Conservation (phyloP, 306 rosid species). For the Dryas drummondii region DNA sequence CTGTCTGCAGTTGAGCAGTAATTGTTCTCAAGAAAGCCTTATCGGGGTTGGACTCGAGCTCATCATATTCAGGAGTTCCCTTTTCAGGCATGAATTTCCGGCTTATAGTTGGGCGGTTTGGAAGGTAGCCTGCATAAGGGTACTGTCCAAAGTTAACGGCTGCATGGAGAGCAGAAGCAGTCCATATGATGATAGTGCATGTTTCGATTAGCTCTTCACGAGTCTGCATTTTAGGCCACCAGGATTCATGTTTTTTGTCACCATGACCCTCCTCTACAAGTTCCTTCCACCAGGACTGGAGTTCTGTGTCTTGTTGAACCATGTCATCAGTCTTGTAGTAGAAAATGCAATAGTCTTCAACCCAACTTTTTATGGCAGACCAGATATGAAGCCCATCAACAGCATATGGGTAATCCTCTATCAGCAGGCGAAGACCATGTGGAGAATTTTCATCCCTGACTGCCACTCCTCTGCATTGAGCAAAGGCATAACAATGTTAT, state of each 20-base stretch:
- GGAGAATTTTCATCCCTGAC: constrained; percentile 47
- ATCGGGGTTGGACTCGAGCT: constrained; percentile 41
- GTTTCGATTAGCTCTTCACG: constrained; percentile 39
- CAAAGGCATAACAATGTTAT: constrained; percentile 2
- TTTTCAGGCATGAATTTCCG: constrained; percentile 53
- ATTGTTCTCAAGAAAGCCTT: constrained; percentile 50
- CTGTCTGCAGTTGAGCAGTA: constrained; percentile 50
- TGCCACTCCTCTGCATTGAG: constrained; percentile 57
- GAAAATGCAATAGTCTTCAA: constrained; percentile 47
- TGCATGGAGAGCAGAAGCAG: constrained; percentile 70
- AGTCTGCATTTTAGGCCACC: constrained; percentile 62
- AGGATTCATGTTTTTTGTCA: constrained; percentile 46
- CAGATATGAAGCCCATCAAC: constrained; percentile 59
- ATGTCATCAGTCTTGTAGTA: constrained; percentile 48
- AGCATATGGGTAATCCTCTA: constrained; percentile 66
- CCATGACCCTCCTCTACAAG: constrained; percentile 53
- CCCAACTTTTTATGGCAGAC: constrained; percentile 57
- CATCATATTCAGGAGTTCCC: constrained; percentile 54
- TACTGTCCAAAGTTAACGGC: constrained; percentile 71
- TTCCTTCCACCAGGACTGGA: constrained; percentile 72
- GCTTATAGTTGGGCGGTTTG: constrained; percentile 64
- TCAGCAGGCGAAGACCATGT: constrained; percentile 51
- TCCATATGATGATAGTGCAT: constrained; percentile 57
- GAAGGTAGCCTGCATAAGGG: constrained; percentile 66
- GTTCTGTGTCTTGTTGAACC: constrained; percentile 49